Base-by-base conservation (phyloP, 1,139 yeast species). In the Kodamaea alishanica region DNA sequence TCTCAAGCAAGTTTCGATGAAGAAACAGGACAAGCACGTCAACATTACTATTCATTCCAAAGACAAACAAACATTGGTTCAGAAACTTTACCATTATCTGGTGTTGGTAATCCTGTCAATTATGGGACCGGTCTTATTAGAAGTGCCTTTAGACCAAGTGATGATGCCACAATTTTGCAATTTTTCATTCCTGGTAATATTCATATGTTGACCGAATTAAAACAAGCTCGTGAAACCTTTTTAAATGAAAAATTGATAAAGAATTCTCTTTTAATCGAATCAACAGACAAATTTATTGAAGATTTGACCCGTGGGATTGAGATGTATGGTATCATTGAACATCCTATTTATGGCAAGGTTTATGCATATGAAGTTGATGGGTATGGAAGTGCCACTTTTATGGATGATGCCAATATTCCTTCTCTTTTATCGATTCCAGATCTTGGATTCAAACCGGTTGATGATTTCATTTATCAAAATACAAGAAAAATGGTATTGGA, bases 351-450 rank as follows among this genome's bases (percentile, higher is more conserved):
- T 60, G 96, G 96, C 1, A 70, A 73, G 44, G 95, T 88, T 1
- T 86, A 79, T 51, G 96, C 96, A 0, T 88, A 83, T 51, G 96
- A 88, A 56, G 83, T 88, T 7, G 96, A 88, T 58, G 96, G 96
- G 0, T 89, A 75, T 56, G 96, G 95, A 1, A 74, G 95, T 25
- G 50, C 73, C 0, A 64, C 78, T 9, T 69, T 81, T 44, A 87
- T 89, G 95, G 96, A 88, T 58, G 96, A 88, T 60, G 96, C 96
- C 20, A 88, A 88, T 51, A 71, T 89, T 26, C 96, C 96, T 1
- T 86, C 95, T 0, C 68, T 88, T 30, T 65, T 88, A 30, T 76
- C 96, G 0, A 68, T 89, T 25, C 96, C 96, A 0, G 92, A 85
- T 49, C 63, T 87, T 60, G 96, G 95, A 0, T 85, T 76, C 54